Evolutionary conservation across 2,329 filamentous ascomycete species (phyloP).

Genomic region (Hysterium pulicare): DNA sequence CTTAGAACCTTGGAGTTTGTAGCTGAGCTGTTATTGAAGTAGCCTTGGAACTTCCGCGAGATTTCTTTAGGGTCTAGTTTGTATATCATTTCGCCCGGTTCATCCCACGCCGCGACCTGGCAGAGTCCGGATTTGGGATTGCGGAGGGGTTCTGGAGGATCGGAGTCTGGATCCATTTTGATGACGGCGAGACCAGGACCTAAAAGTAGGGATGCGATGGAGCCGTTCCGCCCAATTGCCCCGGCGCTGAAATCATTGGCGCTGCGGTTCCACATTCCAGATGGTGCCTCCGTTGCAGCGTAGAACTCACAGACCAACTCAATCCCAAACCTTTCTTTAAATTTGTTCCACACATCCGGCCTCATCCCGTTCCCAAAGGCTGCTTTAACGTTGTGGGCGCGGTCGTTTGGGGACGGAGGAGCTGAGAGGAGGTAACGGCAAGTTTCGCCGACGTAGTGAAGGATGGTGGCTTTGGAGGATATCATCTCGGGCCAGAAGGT

Average conservation of each 20-base stretch:
- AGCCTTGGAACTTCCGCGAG: slow-evolving; percentile 56
- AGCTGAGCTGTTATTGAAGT: slow-evolving; percentile 50
- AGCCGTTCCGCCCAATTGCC: slow-evolving; percentile 69
- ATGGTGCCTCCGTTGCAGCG: slow-evolving; percentile 52
- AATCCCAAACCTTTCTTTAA: slow-evolving; percentile 40
- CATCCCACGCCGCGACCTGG: slow-evolving; percentile 56
- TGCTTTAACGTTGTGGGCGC: slow-evolving; percentile 26
- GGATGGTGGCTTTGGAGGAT: slow-evolving; percentile 32
- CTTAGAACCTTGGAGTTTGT: slow-evolving; percentile 31
- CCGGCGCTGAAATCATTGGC: slow-evolving; percentile 58
- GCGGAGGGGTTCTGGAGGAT: slow-evolving; percentile 55
- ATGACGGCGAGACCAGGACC: slow-evolving; percentile 59
- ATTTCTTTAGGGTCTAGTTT: slow-evolving; percentile 42
- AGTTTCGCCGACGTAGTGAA: slow-evolving; percentile 41
- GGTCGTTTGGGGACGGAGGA: slow-evolving; percentile 28
- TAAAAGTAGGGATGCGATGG: slow-evolving; percentile 52
- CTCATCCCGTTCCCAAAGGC: slow-evolving; percentile 41
- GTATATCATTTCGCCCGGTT: slow-evolving; percentile 68
- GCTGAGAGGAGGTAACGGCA: slow-evolving; percentile 38
- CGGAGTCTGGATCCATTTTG: slow-evolving; percentile 63
- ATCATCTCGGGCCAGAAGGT: slow-evolving; percentile 39
- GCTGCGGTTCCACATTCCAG: slow-evolving; percentile 52
- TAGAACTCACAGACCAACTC: slow-evolving; percentile 38
- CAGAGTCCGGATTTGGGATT: slow-evolving; percentile 65
- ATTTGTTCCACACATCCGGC: slow-evolving; percentile 40